phyloP scores from a whole-genome alignment of 805 yeast genomes.

The Pichia sporocuriosa region DNA sequence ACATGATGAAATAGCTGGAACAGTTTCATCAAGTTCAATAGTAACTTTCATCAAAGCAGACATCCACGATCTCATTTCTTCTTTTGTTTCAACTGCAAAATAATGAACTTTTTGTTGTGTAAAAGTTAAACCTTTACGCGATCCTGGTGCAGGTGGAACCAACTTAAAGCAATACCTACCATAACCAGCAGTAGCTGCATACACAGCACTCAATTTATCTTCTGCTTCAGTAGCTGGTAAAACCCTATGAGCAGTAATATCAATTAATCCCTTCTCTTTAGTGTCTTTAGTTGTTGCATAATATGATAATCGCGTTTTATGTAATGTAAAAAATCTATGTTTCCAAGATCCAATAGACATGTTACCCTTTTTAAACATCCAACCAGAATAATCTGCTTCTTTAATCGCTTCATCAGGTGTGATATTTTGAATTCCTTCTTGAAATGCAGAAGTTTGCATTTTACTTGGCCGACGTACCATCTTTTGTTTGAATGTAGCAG shows the following conservation, averaged over 20 bases:
- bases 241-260: slow-evolving; percentile 90
- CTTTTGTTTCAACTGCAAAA: slow-evolving; percentile 87
- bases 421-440: slow-evolving; percentile 77
- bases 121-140: slow-evolving; percentile 87
- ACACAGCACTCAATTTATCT: slow-evolving; percentile 71
- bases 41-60: slow-evolving; percentile 92
- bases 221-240: slow-evolving; percentile 71
- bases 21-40: slow-evolving; percentile 87
- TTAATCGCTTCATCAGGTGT: slow-evolving; percentile 74
- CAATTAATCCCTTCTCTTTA: slow-evolving; percentile 87
- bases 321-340: slow-evolving; percentile 75
- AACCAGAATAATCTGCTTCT: slow-evolving; percentile 75
- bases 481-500: slow-evolving; percentile 36
- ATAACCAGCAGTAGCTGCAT: slow-evolving; percentile 89
- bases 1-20: slow-evolving; percentile 88
- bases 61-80: slow-evolving; percentile 94
- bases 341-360: slow-evolving; percentile 88
- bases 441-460: slow-evolving; percentile 69
- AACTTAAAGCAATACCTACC: slow-evolving; percentile 92
- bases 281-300: slow-evolving; percentile 72
- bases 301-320: slow-evolving; percentile 89
- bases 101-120: slow-evolving; percentile 95
- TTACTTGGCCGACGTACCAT: slow-evolving; percentile 36
- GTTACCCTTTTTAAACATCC: slow-evolving; percentile 93
- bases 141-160: slow-evolving; percentile 97